Conservation (phyloP, 148 eudicot species). For the Linanthus parryae region DNA sequence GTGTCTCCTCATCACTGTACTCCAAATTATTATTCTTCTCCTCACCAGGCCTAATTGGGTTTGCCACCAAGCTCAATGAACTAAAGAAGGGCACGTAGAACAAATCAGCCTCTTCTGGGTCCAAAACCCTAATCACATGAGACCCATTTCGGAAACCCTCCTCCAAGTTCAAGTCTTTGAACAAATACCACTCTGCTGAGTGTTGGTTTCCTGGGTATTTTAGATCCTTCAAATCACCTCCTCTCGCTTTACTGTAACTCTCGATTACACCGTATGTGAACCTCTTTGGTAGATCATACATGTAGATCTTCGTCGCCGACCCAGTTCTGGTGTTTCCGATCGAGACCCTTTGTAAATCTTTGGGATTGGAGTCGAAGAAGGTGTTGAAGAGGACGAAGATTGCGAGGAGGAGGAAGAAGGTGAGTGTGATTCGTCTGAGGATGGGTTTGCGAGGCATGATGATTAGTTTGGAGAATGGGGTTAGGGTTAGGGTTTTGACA, state of each 20-base stretch:
- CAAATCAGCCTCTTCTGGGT: constrained; percentile 80
- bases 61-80: constrained; percentile 73
- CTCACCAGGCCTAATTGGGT: constrained; percentile 37
- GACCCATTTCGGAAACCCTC: constrained; percentile 24
- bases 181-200: constrained; percentile 83
- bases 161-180: constrained; percentile 37
- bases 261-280: constrained; percentile 91
- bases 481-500: constrained; percentile 4
- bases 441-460: constrained; percentile 22
- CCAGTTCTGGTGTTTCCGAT: neutral
- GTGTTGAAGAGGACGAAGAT: constrained; percentile 29
- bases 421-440: constrained; percentile 27
- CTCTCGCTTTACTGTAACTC: constrained; percentile 58
- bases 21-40: constrained; percentile 1
- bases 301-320: constrained; percentile 27
- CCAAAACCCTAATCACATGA: constrained; percentile 48
- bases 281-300: constrained; percentile 73
- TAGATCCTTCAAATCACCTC: too few relatives aligned
- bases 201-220: constrained; percentile 95
- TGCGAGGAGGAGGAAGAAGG: constrained; percentile 21
- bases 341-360: neutral
- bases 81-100: constrained; percentile 94
- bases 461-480: constrained; percentile 15
- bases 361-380: constrained; percentile 12
- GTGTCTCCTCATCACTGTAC: constrained; percentile 80